Evolutionary conservation across 2,329 filamentous ascomycete genomes (phyloP).

Genomic region (Colletotrichum lentis): DNA sequence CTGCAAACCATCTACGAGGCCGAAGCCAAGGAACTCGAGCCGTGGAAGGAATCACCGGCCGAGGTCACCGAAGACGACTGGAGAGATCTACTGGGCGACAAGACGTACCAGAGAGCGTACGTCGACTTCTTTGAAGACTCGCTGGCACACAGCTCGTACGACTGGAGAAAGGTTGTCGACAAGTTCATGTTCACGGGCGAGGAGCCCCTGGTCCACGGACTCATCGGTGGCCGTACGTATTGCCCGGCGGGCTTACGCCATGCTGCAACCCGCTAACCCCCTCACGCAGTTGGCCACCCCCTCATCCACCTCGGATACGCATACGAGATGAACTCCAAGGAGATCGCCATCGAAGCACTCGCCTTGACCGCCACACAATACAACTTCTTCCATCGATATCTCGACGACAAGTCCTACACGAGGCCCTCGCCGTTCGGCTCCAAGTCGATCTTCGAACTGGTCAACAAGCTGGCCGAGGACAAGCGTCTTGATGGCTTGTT

Average conservation of each 20-base stretch:
- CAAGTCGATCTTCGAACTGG: slow-evolving; percentile 72
- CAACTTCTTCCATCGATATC: slow-evolving; percentile 68
- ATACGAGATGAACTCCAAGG: slow-evolving; percentile 84
- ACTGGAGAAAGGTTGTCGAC: slow-evolving; percentile 81
- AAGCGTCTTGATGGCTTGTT: slow-evolving; percentile 74
- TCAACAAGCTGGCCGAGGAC: slow-evolving; percentile 75
- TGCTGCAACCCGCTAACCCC: slow-evolving; percentile 42
- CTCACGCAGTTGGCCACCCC: slow-evolving; percentile 77
- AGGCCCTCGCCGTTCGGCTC: slow-evolving; percentile 67
- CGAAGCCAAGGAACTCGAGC: slow-evolving; percentile 74
- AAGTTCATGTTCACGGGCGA: slow-evolving; percentile 80
- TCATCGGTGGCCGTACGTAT: slow-evolving; percentile 79
- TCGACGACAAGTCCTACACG: slow-evolving; percentile 78
- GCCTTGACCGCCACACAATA: slow-evolving; percentile 69
- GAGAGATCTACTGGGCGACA: slow-evolving; percentile 82
- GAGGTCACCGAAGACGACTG: slow-evolving; percentile 88
- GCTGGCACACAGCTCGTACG: slow-evolving; percentile 77
- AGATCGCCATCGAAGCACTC: slow-evolving; percentile 88
- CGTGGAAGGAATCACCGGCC: slow-evolving; percentile 83
- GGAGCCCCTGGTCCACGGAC: slow-evolving; percentile 79
- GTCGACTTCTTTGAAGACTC: slow-evolving; percentile 97
- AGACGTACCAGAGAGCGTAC: slow-evolving; percentile 85
- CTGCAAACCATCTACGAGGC: slow-evolving; percentile 83
- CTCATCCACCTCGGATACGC: slow-evolving; percentile 97
- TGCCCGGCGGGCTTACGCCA: not conserved